Conservation (phyloP, 345 rosid genomes). For the Corymbia maculata region DNA sequence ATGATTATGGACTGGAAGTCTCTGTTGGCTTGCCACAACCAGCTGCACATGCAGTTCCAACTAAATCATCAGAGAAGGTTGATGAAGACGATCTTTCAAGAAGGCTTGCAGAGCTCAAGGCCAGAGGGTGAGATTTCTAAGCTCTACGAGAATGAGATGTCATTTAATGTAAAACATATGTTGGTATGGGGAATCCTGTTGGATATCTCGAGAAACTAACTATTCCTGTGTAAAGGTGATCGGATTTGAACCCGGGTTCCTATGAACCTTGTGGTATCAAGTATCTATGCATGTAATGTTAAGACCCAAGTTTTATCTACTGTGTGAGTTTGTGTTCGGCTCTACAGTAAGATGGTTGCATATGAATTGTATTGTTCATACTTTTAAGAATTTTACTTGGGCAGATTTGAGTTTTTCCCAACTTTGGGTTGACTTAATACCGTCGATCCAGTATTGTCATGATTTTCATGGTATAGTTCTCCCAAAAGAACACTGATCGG, state of each 20-base stretch:
- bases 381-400: background rate
- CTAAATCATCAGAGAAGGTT: conserved; percentile 70
- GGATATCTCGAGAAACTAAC: background rate
- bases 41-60: conserved; percentile 83
- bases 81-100: conserved; percentile 96
- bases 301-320: background rate
- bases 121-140: conserved; percentile 46
- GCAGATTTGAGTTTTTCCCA: background rate
- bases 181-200: background rate
- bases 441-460: background rate
- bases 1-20: conserved; percentile 91
- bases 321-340: background rate
- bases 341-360: background rate
- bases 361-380: background rate
- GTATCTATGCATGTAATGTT: background rate
- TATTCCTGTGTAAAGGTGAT: background rate
- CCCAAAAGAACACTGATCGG: background rate
- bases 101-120: conserved; percentile 95
- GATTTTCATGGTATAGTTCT: background rate
- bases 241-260: background rate
- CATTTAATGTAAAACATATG: background rate
- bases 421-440: background rate
- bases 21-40: conserved; percentile 98
- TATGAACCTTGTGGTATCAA: background rate
- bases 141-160: background rate